Evolutionary conservation across 2,329 filamentous ascomycete genomes (phyloP), one percentile per base, ranked within the genome.

Genomic region (Cladosporium sp.): DNA sequence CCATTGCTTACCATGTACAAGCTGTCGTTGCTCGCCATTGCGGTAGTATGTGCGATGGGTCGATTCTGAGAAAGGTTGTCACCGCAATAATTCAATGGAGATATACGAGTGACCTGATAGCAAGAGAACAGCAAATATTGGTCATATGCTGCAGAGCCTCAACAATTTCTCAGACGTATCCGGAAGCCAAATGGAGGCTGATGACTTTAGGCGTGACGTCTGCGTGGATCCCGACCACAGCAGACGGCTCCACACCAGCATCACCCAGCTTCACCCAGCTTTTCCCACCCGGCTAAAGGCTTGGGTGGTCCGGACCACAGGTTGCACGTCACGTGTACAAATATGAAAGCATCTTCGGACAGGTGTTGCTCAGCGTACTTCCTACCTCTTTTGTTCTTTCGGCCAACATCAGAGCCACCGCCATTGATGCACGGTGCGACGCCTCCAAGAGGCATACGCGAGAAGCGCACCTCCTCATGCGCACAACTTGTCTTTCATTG

Each of bases 21-120:
- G 34, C 36, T 51, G 22, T 51, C 45, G 55, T 51, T 51, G 38
- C 45, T 51, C 55, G 55, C 37, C 55, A 58, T 58, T 25, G 30
- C 42, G 45, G n/a, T 19, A 51, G 36, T 39, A 5, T 37, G 30
- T 50, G 28, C 17, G 17, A 17, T 28, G 30, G 30, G 15, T 22
- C 47, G 17, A 47, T 28, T 22, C 28, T 36, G 9, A n/a, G 12
- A n/a, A 40, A 17, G 11, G 5, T 12, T 7, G 38, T 8, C 5
- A 7, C 17, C 38, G 14, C 15, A 17, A 17, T 7, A 40, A 40
- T 5, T 19, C 17, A 19, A 40, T 40, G 14, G 15, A 40, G 38
- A 14, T 19, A 22, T 14, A 4, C 25, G 11, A 19, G 19, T 43
- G 19, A 43, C 19, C 7, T 40, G 11, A n/a, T 14, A 40, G 14